Conservation (phyloP, 1,284 basidiomycete species). For the Moesziomyces antarcticus region DNA sequence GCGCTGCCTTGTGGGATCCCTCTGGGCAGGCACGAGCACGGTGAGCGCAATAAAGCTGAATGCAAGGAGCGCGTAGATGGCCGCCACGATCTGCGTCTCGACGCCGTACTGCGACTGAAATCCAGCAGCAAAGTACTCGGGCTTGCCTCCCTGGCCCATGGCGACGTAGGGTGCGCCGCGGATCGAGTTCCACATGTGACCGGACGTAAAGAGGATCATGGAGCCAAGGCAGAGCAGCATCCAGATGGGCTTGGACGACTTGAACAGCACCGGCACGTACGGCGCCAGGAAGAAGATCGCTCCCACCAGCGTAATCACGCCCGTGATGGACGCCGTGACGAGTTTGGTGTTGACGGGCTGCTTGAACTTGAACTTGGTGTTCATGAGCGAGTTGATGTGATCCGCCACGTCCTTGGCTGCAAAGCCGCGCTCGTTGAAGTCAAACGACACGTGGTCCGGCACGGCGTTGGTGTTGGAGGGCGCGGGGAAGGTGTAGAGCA, state of each 20-base stretch:
- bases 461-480: slow-evolving; percentile 16
- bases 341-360: slow-evolving; percentile 52
- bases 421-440: slow-evolving; percentile 55
- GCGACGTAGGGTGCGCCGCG: slow-evolving; percentile 81
- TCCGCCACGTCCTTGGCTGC: slow-evolving; percentile 38
- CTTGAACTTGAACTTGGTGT: slow-evolving; percentile 38
- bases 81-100: slow-evolving; percentile 87
- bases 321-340: slow-evolving; percentile 18
- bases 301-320: slow-evolving; percentile 19
- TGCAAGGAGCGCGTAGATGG: slow-evolving; percentile 84
- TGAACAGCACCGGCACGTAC: slow-evolving; percentile 21
- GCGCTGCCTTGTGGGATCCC: slow-evolving; percentile 79
- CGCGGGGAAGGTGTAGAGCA: slow-evolving; percentile 52
- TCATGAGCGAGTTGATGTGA: slow-evolving; percentile 35
- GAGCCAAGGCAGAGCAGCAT: slow-evolving; percentile 48
- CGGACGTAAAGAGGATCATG: slow-evolving; percentile 65
- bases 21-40: slow-evolving; percentile 81
- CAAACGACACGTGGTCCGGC: slow-evolving; percentile 44
- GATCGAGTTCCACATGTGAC: slow-evolving; percentile 95
- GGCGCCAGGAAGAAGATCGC: slow-evolving; percentile 39
- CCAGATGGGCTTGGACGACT: slow-evolving; percentile 37
- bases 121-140: slow-evolving; percentile 85
- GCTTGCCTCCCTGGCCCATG: slow-evolving; percentile 69
- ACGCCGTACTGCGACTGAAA: slow-evolving; percentile 91
- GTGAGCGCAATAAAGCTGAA: slow-evolving; percentile 85